Percentiles rank a stretch among this genome's conserved stretches.
Conservation (phyloP, 192 early-diverging fungal species). For the Funneliformis geosporum region DNA sequence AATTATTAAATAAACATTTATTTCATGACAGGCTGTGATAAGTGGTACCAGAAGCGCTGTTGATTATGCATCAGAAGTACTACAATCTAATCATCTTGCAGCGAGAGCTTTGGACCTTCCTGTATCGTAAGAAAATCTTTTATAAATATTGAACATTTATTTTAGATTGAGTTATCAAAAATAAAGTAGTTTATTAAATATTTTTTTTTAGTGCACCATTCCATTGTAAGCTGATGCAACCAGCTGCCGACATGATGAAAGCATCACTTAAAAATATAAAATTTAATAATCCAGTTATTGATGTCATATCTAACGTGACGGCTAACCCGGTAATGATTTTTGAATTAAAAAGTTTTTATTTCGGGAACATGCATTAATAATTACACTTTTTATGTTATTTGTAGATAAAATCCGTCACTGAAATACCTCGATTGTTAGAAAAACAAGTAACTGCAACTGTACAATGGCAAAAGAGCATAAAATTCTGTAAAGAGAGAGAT, state of each 20-base stretch:
- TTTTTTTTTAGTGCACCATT: slow-evolving; percentile 75
- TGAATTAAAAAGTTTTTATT: not conserved
- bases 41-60: slow-evolving; percentile 88
- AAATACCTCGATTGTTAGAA: slow-evolving; percentile 70
- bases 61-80: slow-evolving; percentile 74
- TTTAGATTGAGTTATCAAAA: not conserved
- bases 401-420: slow-evolving; percentile 45
- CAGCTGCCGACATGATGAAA: slow-evolving; percentile 77
- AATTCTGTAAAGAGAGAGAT: slow-evolving; percentile 75
- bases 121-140: slow-evolving; percentile 67
- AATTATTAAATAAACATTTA: not conserved
- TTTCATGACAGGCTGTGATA: slow-evolving; percentile 64
- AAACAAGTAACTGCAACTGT: slow-evolving; percentile 83
- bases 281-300: slow-evolving; percentile 73
- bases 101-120: slow-evolving; percentile 86
- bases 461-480: slow-evolving; percentile 86
- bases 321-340: slow-evolving; percentile 68
- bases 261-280: slow-evolving; percentile 67
- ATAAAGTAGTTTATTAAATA: not conserved
- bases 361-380: not conserved
- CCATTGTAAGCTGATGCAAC: slow-evolving; percentile 90
- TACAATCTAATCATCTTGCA: slow-evolving; percentile 82
- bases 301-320: slow-evolving; percentile 93
- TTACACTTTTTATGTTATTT: not conserved
- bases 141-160: not conserved